Percentiles rank a stretch among this genome's conserved stretches.
phyloP scores from a whole-genome alignment of 768 basidiomycete genomes.

The Leccinellum rugosiceps region DNA sequence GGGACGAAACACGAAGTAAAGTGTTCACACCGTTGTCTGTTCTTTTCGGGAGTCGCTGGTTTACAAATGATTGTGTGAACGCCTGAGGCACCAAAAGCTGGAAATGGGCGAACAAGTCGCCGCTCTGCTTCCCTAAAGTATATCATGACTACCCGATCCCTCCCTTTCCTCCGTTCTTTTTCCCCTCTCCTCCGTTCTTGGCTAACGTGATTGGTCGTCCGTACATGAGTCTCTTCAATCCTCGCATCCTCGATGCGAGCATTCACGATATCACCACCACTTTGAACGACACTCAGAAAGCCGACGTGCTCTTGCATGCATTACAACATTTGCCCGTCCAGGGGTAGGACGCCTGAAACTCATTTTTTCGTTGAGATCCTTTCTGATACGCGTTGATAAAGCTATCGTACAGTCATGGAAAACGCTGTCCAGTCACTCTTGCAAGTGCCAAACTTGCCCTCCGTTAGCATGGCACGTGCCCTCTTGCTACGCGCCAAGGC shows the following conservation, averaged over 20 bases:
- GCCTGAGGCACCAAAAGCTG: slow-evolving; percentile 3
- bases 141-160: not conserved
- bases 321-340: slow-evolving; percentile 76
- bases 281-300: slow-evolving; percentile 63
- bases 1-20: not conserved
- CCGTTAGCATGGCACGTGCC: slow-evolving; percentile 54
- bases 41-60: not conserved
- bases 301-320: slow-evolving; percentile 72
- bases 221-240: slow-evolving; percentile 65
- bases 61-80: not conserved
- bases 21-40: not conserved
- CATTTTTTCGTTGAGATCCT: slow-evolving; percentile 2
- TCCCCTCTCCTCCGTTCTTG: not conserved
- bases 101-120: slow-evolving; percentile 6
- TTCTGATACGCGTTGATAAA: slow-evolving; percentile 13
- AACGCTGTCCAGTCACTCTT: slow-evolving; percentile 74
- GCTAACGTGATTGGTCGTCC: not conserved
- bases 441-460: slow-evolving; percentile 49
- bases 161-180: not conserved
- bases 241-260: slow-evolving; percentile 73
- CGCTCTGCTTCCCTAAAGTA: slow-evolving; percentile 13
- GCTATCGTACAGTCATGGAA: slow-evolving; percentile 63
- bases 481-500: slow-evolving; percentile 66
- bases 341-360: slow-evolving; percentile 41
- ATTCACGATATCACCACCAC: slow-evolving; percentile 62